Percentiles rank a stretch among this genome's conserved stretches.
Conservation (phyloP, 140 eudicot genomes). For the Flaveria floridana region DNA sequence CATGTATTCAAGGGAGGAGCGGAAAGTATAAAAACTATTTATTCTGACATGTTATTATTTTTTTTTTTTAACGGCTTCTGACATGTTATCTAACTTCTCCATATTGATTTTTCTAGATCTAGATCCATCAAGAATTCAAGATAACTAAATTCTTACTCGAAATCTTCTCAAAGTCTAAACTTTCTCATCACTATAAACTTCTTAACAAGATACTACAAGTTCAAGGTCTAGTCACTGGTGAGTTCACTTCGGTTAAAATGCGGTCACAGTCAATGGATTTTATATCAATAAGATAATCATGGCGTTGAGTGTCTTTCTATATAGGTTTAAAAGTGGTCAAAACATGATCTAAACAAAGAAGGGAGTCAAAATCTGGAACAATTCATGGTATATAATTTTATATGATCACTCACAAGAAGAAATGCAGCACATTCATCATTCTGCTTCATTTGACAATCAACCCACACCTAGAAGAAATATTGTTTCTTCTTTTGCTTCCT, state of each 20-base stretch:
- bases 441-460: conserved; percentile 29
- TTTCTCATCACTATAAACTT: not conserved
- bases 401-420: conserved; percentile 32
- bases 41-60: too few species aligned
- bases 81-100: too few species aligned
- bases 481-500: conserved; percentile 25
- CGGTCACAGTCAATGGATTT: not conserved
- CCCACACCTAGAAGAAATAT: conserved; percentile 26
- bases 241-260: not conserved
- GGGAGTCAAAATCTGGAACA: conserved; percentile 7
- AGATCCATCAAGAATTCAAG: not conserved
- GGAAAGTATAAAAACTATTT: too few species aligned
- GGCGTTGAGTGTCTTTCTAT: too few species aligned
- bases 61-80: too few species aligned
- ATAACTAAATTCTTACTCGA: not conserved
- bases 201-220: not conserved
- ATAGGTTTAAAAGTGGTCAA: conserved; percentile 4
- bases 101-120: too few species aligned
- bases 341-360: conserved; percentile 16
- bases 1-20: too few species aligned
- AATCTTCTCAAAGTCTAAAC: not conserved
- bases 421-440: conserved; percentile 22
- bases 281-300: not conserved
- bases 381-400: conserved; percentile 27
- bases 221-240: not conserved